A percentile compares a stretch with the other conserved stretches of the same genome.
Evolutionary conservation across 208 protist genomes (phyloP).

Genomic region (Porcisia hertigi): DNA sequence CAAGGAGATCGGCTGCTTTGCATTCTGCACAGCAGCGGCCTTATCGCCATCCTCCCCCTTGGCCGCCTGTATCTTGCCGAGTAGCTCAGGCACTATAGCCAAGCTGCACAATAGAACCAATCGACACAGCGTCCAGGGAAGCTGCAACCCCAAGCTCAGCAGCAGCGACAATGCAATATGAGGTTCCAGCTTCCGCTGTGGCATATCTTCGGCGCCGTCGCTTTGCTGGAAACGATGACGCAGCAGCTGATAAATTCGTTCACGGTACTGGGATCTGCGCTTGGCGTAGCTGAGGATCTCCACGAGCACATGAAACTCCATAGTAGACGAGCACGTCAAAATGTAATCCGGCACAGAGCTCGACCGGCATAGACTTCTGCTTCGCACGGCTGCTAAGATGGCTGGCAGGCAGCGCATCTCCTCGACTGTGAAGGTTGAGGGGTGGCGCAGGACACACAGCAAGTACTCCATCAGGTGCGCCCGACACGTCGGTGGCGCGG

Average conservation of each 20-base stretch:
- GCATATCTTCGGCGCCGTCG: background rate
- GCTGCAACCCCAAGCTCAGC: background rate
- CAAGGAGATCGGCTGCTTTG: background rate
- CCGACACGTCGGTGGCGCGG: background rate
- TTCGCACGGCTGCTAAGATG: slow-evolving; percentile 19
- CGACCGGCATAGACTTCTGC: background rate
- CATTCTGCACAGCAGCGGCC: background rate
- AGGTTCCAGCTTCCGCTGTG: background rate
- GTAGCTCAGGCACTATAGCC: slow-evolving; percentile 1
- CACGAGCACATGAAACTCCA: slow-evolving; percentile 9
- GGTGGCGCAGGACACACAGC: slow-evolving; percentile 23
- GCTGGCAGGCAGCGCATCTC: slow-evolving; percentile 25
- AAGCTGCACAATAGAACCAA: slow-evolving; percentile 9
- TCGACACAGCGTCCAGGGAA: slow-evolving; percentile 1
- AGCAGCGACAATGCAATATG: slow-evolving; percentile 8
- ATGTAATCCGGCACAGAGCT: slow-evolving; percentile 21
- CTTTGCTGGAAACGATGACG: background rate
- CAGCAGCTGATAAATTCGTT: background rate
- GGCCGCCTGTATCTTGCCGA: slow-evolving; percentile 2
- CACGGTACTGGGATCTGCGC: background rate
- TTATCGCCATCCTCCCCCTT: background rate
- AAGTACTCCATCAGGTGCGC: slow-evolving; percentile 34
- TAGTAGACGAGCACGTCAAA: slow-evolving; percentile 8
- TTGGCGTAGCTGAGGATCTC: background rate
- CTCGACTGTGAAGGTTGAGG: slow-evolving; percentile 15